Conservation (phyloP, 371 early-diverging fungal genomes). For the Rhizomucor miehei region DNA sequence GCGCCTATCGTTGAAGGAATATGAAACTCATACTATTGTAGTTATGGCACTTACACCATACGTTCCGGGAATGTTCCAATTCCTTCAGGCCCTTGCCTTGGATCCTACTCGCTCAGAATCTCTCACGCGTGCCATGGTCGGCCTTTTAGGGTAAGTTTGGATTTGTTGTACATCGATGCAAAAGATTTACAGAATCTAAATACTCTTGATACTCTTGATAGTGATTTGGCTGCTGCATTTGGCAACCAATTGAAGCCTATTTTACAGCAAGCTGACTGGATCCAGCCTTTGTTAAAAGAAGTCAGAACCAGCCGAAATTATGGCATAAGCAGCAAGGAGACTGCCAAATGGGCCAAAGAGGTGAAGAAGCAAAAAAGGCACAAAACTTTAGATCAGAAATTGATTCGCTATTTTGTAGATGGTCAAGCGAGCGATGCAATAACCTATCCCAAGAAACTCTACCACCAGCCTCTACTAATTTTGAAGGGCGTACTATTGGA, state of each 20-base stretch:
- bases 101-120: conserved; percentile 61
- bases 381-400: no score
- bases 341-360: conserved; percentile 80
- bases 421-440: conserved; percentile 15
- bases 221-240: conserved; percentile 74
- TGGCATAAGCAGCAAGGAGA: conserved; percentile 63
- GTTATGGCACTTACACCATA: conserved; percentile 51
- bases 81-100: conserved; percentile 52
- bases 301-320: conserved; percentile 65
- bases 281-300: conserved; percentile 63
- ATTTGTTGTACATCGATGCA: no score
- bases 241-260: conserved; percentile 66
- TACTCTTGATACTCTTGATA: neutral
- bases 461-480: neutral
- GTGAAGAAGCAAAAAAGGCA: conserved; percentile 11
- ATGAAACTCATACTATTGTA: neutral
- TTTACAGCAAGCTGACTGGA: conserved; percentile 61
- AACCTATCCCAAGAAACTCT: neutral
- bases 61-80: conserved; percentile 70
- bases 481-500: no score
- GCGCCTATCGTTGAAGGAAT: conserved; percentile 29
- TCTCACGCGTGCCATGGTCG: conserved; percentile 72
- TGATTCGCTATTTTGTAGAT: conserved; percentile 11
- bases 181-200: no score
- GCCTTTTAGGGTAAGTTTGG: conserved; percentile 70